Conservation (phyloP, 257 asterid genomes). For the Mentha longifolia region DNA sequence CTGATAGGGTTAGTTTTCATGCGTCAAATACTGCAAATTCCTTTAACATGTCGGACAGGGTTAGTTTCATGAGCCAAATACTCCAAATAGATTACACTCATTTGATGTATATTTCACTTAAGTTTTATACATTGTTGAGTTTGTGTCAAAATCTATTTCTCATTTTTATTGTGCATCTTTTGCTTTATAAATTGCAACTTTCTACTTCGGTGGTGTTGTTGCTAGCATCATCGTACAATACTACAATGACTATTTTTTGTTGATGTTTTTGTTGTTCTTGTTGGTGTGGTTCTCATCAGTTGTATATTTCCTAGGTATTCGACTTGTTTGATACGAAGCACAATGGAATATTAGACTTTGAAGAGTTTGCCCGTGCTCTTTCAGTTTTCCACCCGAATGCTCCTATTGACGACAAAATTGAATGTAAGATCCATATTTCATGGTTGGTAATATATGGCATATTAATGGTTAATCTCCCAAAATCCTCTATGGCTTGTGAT, state of each 20-base stretch:
- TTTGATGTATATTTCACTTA: constrained; percentile 20
- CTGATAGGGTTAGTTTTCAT: constrained; percentile 78
- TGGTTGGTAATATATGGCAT: background rate
- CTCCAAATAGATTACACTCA: constrained; percentile 15
- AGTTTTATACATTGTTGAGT: constrained; percentile 20
- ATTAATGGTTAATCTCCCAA: background rate
- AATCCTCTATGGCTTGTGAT: constrained; percentile 18
- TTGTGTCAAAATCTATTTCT: background rate
- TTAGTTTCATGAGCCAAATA: constrained; percentile 43
- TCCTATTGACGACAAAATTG: constrained; percentile 77
- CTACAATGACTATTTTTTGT: background rate
- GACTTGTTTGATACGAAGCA: constrained; percentile 84
- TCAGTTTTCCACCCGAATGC: constrained; percentile 93
- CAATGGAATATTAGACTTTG: constrained; percentile 79
- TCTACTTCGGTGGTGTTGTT: background rate
- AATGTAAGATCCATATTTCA: constrained; percentile 52
- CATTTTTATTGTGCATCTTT: constrained; percentile 2
- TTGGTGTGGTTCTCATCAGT: constrained; percentile 22
- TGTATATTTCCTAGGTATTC: constrained; percentile 55
- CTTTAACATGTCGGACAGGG: constrained; percentile 57
- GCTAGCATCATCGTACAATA: constrained; percentile 20
- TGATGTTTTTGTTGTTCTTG: constrained; percentile 6
- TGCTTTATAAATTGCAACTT: background rate
- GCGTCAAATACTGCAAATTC: constrained; percentile 43
- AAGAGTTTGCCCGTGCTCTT: constrained; percentile 86